Percentiles rank a stretch among this genome's conserved stretches.
Evolutionary conservation across 2,329 filamentous ascomycete species (phyloP).

Genomic region (Trichoderma lentiforme): DNA sequence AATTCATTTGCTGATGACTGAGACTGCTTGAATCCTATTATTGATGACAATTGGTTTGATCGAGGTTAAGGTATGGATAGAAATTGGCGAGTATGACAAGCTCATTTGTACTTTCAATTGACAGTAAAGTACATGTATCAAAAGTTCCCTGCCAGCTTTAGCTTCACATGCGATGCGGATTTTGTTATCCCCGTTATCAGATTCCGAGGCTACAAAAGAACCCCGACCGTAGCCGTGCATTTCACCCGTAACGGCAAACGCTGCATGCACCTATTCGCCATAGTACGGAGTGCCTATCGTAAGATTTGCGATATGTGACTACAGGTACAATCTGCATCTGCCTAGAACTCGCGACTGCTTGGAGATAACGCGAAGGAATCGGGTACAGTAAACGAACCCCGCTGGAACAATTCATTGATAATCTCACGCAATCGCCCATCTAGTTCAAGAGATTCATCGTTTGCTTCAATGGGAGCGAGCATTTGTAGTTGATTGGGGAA

Average conservation of each 20-base stretch:
- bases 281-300: too few species aligned
- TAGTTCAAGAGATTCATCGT: not conserved
- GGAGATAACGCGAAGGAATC: not conserved
- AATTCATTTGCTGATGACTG: not conserved
- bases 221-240: not conserved
- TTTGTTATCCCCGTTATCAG: not conserved
- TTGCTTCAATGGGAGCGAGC: not conserved
- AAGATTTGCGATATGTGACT: not conserved
- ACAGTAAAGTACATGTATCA: not conserved
- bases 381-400: slow-evolving; percentile 15
- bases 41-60: not conserved
- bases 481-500: not conserved
- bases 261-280: not conserved
- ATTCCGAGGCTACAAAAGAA: not conserved
- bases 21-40: too few species aligned
- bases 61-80: not conserved
- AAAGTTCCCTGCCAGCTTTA: not conserved
- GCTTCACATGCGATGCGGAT: not conserved
- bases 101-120: not conserved
- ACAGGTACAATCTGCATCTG: not conserved
- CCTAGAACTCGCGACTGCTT: not conserved
- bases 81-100: not conserved
- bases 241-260: not conserved
- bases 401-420: not conserved
- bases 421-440: not conserved